Evolutionary conservation across 2,329 filamentous ascomycete genomes (phyloP).

Genomic region (Cladobotryum mycophilum): DNA sequence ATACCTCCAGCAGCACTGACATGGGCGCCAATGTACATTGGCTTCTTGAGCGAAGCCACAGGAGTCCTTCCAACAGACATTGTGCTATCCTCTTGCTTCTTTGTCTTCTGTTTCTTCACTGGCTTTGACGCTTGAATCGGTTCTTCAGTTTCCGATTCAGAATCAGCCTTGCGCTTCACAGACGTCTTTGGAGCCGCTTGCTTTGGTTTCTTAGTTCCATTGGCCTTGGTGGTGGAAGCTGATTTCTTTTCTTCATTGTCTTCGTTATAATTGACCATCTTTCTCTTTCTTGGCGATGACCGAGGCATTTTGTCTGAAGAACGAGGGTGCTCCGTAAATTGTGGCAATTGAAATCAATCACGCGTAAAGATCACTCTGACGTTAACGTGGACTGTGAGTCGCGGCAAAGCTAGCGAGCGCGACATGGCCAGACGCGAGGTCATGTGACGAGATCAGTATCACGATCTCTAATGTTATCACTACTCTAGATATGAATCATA

Average conservation of each 20-base stretch:
- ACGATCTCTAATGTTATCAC: no score
- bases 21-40: constrained; percentile 85
- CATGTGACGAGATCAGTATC: constrained; percentile 11
- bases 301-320: constrained; percentile 25
- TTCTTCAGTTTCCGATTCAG: background rate
- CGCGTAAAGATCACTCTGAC: no score
- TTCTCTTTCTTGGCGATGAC: constrained; percentile 27
- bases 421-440: constrained; percentile 10
- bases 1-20: constrained; percentile 81
- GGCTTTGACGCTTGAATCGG: background rate
- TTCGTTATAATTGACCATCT: constrained; percentile 27
- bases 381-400: background rate
- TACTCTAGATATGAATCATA: no score
- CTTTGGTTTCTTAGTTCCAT: constrained; percentile 15
- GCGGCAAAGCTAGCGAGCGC: background rate
- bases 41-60: constrained; percentile 54
- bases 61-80: constrained; percentile 64
- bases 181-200: constrained; percentile 14
- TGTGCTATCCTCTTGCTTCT: constrained; percentile 33
- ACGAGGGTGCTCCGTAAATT: background rate
- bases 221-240: constrained; percentile 7
- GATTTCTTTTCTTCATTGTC: constrained; percentile 17
- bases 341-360: background rate
- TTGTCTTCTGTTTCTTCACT: constrained; percentile 20
- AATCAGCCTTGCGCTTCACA: constrained; percentile 18